Base-by-base conservation (phyloP, 169 alveolate species). In the Babesia sp. region DNA sequence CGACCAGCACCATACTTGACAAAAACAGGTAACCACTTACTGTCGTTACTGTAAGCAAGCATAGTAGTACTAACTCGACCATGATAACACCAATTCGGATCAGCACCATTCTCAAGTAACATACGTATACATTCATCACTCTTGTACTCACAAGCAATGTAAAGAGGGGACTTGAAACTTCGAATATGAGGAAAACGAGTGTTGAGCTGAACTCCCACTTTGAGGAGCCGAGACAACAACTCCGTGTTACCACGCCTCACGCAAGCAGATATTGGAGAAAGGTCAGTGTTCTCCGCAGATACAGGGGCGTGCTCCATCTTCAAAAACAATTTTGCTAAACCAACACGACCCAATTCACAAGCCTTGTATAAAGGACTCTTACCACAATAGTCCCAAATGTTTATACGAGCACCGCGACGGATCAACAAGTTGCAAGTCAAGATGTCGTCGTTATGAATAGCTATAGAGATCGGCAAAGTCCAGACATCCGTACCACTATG, bases 1-100 rank as follows among this genome's bases (percentile, higher is more conserved):
- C 70, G 76, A 29, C 96, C 96, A 39, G 96, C 96, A 2, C 96
- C 96, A 26, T 91, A 91, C 39, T 85, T 90, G 22, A 92, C 51
- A 69, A 92, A 92, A 37, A 77, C 82, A n/a, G 89, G 90, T 44
- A 92, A 85, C 95, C 95, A 89, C 37, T 71, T 83, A 37, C 80
- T 68, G 71, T 90, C 89, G 56, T 90, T 61, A 76, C 88, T 92
- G 69, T 92, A 92, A 18, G 95, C 94, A 36, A 92, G 67, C 60
- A 92, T 70, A 4, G 94, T 90, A 5, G 94, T 94, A 0, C 95
- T 92, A 55, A 83, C 70, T 53, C 86, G 61, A 39, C 82, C 85
- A 57, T 90, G 91, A 74, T 86, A 89, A 50, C 86, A 71, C 94
- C 96, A 93, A 64, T 91, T 93, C 29, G 95, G 91, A 63, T 93